Evolutionary conservation across 352 stramenopile genomes (phyloP), one percentile per base, ranked within the genome.

Genomic region (Phytopythium ostracodes): DNA sequence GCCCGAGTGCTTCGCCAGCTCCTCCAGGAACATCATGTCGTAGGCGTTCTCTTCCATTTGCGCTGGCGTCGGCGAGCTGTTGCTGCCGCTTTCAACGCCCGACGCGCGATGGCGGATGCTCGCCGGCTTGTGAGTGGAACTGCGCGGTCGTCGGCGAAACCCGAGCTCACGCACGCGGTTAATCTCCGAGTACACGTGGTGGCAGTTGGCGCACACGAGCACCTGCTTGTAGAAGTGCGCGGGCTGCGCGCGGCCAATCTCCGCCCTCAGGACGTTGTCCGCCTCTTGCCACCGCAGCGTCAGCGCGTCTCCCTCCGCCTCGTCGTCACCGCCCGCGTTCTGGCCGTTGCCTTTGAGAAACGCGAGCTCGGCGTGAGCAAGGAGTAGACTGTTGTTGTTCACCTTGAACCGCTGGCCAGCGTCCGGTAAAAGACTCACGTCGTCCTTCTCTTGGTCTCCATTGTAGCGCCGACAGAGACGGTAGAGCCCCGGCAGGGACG

Each of bases 191-290:
- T 92, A 94, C 27, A 92, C 69, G 38, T 68, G 73, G 63, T 90
- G 78, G 60, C 85, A 94, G 56, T 94, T 92, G 20, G 65, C 40
- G 33, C 85, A 94, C 12, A 94, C 81, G 0, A 60, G 43, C 11
- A 89, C 81, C 67, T 91, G 85, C 60, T 91, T 92, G 71, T 94
- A 92, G 53, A 88, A 94, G 27, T 81, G 74, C 17, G 65, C 75
- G 25, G 85, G 83, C 17, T 94, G 90, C 1, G 68, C 62, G 0
- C 82, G 75, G 0, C 83, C 85, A 8, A 94, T 60, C 53, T 92
- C 77, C 59, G 76, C 79, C 11, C 82, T 79, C 18, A 87, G 67
- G 9, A 85, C 63, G 24, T 78, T 87, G 44, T 91, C 82, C 1
- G 76, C 71, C 53, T 89, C 82, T 61, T 88, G 77, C 84, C 82